phyloP scores from a whole-genome alignment of 2,329 filamentous ascomycete genomes.

The Leptographium procerum region DNA sequence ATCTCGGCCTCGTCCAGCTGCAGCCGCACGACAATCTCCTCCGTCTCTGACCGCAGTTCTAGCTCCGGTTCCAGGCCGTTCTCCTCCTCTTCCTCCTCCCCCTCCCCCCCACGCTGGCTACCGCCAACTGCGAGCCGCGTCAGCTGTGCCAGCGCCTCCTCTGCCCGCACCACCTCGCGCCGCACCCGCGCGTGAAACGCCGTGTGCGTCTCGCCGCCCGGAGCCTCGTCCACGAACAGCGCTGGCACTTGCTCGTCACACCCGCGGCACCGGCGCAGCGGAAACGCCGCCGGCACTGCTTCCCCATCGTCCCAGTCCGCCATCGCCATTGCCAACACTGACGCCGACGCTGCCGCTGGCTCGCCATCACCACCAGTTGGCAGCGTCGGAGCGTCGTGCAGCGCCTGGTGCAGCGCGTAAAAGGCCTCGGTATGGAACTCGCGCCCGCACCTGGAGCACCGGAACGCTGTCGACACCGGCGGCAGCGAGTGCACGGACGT shows the following conservation, averaged over 20 bases:
- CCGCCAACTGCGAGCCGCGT: too few relatives aligned
- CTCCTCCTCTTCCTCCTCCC: not conserved
- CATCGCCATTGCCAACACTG: not conserved
- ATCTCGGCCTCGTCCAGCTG: constrained; percentile 41
- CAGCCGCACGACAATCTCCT: constrained; percentile 38
- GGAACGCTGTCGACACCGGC: not conserved
- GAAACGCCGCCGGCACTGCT: not conserved
- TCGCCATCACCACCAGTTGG: not conserved
- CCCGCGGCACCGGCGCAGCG: constrained; percentile 5
- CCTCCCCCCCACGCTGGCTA: too few relatives aligned
- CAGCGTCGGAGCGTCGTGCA: constrained; percentile 5
- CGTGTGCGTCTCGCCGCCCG: constrained; percentile 9
- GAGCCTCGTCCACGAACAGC: constrained; percentile 3
- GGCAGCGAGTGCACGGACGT: not conserved
- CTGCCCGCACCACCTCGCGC: not conserved
- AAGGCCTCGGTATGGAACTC: constrained; percentile 10
- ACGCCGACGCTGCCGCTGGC: not conserved
- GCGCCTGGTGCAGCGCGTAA: constrained; percentile 8
- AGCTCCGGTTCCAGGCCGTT: too few relatives aligned
- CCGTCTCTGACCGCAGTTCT: constrained; percentile 2
- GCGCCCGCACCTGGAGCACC: constrained; percentile 5
- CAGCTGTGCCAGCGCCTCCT: not conserved
- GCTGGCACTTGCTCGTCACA: constrained; percentile 9
- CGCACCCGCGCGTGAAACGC: constrained; percentile 11
- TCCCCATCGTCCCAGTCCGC: not conserved